Evolutionary conservation across 495 filamentous ascomycete species (phyloP), one percentile per base, ranked within the genome.

Genomic region (Pyrenopolyporus hunteri): DNA sequence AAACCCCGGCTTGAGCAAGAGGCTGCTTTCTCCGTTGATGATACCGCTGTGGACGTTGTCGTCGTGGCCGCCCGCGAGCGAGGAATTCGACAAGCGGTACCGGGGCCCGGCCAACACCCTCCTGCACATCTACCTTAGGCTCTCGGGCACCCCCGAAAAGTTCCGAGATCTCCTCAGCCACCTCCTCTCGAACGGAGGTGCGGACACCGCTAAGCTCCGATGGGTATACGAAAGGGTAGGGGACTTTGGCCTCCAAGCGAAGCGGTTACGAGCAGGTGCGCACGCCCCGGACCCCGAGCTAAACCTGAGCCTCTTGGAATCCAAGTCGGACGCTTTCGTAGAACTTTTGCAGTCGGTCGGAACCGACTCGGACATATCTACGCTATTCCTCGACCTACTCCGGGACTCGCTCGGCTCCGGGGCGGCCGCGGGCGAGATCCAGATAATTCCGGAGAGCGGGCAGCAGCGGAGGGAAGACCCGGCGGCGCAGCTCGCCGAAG

Each of bases 1-100:
- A 0, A 88, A 92, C 59, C 87, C 89, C 2, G 85, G 85, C 1
- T 74, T 94, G n/a, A 82, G 85, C 13, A 91, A 87, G 67, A 79
- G 89, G 53, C 70, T 92, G 3, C 70, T 93, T 4, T 74, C 78
- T 26, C 88, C 84, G 0, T 72, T 90, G 32, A 69, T 89, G 17
- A 75, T 88, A n/a, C 82, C 85, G 0, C 74, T 92, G 1, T 93
- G 89, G 89, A 82, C 85, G 2, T 67, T 93, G 26, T 73, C 82
- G 14, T 83, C 80, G 10, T 89, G 83, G 73, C 68, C 80, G 1
- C 58, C 63, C 17, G 43, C 59, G 4, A 57, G 29, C 7, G 17
- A 58, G 3, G 55, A 62, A 4, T 44, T 69, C 4, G 66, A 70
- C 8, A 66, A 72, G 9, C 65, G 67, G 16, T 74, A 77, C 43